A percentile compares a stretch with the other conserved stretches of the same genome.
phyloP scores from a whole-genome alignment of 768 basidiomycete genomes.

The Russula olivacea region DNA sequence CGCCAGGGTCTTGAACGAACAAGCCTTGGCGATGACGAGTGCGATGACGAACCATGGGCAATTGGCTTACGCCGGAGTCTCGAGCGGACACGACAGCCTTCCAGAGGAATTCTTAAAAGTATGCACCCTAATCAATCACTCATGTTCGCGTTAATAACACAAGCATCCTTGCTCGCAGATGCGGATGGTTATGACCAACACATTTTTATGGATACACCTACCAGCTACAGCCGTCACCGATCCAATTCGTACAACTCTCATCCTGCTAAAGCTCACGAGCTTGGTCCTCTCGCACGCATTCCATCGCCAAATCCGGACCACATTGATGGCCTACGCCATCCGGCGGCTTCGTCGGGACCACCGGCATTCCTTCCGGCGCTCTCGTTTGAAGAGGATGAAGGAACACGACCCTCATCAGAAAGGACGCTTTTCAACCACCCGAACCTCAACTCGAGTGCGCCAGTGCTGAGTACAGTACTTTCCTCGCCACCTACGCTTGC shows the following conservation, averaged over 20 bases:
- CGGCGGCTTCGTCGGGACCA: constrained; percentile 25
- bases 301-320: constrained; percentile 81
- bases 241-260: constrained; percentile 78
- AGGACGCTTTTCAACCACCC: constrained; percentile 72
- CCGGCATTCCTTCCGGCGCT: constrained; percentile 48
- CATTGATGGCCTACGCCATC: constrained; percentile 80
- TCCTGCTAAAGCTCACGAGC: constrained; percentile 46
- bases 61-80: constrained; percentile 63
- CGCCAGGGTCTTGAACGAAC: constrained; percentile 50
- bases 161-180: constrained; percentile 38
- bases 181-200: constrained; percentile 66
- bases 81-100: constrained; percentile 58
- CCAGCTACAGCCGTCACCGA: constrained; percentile 49
- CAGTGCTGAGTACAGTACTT: constrained; percentile 62
- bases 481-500: constrained; percentile 48
- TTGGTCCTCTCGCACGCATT: constrained; percentile 75
- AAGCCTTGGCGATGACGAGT: constrained; percentile 47
- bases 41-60: constrained; percentile 73
- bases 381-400: constrained; percentile 44
- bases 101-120: constrained; percentile 89
- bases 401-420: constrained; percentile 38
- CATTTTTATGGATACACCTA: constrained; percentile 40
- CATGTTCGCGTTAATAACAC: constrained; percentile 2
- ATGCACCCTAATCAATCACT: constrained; percentile 27
- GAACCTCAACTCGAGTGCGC: constrained; percentile 74